Evolutionary conservation across 495 filamentous ascomycete genomes (phyloP), one percentile per base, ranked within the genome.

Genomic region (Penicillium salamii): DNA sequence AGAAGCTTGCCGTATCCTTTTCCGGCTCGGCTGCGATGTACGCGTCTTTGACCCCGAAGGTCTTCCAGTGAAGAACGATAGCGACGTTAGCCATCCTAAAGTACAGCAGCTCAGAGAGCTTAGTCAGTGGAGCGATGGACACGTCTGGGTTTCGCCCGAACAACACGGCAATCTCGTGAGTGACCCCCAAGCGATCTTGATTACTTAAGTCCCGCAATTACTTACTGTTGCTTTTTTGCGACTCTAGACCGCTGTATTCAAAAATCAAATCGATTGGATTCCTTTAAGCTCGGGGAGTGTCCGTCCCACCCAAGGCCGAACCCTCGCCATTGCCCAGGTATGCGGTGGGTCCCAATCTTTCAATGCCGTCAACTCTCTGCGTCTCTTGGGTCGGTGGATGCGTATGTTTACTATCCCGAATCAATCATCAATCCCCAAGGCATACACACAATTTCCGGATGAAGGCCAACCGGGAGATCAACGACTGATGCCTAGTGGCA

Each of bases 241-340:
- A n/a, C n/a, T n/a, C n/a, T n/a, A 83, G 74, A 87, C 85, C 0
- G 83, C 75, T 0, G 81, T 87, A 0, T 88, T 89, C 75, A 88
- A 89, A 54, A 86, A 87, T 48, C 83, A 88, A 48, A 88, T 88
- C 40, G 85, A 88, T 63, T 89, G 84, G 85, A 85, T 88, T 38
- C 85, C 85, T 3, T 66, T 89, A 0, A 73, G 61, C 1, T 80
- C 77, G 0, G 83, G 84, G 8, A 78, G 76, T 24, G 79, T 89
- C 0, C 80, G 85, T 9, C 85, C 85, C 1, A 88, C 85, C 0
- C 84, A 89, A 60, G 83, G 83, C 33, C 74, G 84, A 2, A 89
- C 85, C 0, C 71, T 89, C 0, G 77, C 80, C 2, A 76, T 89
- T 39, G 78, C 79, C 0, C 81, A 86, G 52, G 82, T 89, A 3